These are phyloP conservation scores for Eutypella sp. DNA, from an alignment of 2,329 filamentous ascomycete species.

Conservation along the genomic window DNA sequence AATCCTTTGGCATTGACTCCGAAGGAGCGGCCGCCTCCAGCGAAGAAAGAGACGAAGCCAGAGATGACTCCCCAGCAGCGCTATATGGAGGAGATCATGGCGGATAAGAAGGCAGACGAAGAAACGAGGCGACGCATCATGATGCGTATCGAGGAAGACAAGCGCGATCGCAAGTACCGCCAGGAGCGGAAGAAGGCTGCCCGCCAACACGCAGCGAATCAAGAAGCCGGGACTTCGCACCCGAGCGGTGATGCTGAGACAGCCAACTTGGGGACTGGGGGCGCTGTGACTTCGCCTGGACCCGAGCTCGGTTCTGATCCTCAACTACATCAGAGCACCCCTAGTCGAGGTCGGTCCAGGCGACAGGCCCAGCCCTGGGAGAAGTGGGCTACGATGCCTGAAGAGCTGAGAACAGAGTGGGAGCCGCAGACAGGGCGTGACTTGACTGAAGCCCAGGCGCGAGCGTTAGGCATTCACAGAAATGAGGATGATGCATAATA, in stretches of 20 bases:
- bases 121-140: constrained; percentile 6
- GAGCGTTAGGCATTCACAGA: not conserved
- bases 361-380: not conserved
- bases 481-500: not conserved
- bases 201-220: not conserved
- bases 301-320: not conserved
- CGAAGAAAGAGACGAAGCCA: not conserved
- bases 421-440: not conserved
- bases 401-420: not conserved
- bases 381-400: not conserved
- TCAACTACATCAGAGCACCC: not conserved
- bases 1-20: not conserved
- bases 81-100: constrained; percentile 3
- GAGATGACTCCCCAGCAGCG: constrained; percentile 9
- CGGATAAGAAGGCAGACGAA: constrained; percentile 7
- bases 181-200: not conserved
- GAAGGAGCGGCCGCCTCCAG: not conserved
- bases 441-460: not conserved
- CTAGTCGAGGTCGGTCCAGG: not conserved
- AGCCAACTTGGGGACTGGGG: too few relatives aligned
- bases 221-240: not conserved
- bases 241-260: not conserved
- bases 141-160: constrained; percentile 12
- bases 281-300: too few relatives aligned
- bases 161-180: constrained; percentile 2